These are phyloP conservation scores for Fusarium torulosum DNA, from an alignment of 2,329 filamentous ascomycete genomes.

Conservation along the genomic window DNA sequence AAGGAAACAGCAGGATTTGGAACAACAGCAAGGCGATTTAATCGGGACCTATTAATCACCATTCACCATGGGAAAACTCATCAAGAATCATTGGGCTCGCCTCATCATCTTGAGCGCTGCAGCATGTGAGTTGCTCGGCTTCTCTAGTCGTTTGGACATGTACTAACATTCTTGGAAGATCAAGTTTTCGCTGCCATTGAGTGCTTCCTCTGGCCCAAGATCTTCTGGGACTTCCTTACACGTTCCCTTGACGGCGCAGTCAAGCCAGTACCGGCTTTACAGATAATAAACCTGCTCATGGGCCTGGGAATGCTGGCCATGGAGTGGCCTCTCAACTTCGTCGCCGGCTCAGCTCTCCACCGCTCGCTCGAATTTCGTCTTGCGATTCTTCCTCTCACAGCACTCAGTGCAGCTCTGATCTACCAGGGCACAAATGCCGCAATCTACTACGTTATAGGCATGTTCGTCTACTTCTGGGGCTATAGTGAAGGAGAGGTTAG, in stretches of 20 bases:
- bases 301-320: slow-evolving; percentile 83
- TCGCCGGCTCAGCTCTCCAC: slow-evolving; percentile 84
- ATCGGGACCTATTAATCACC: slow-evolving; percentile 22
- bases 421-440: slow-evolving; percentile 95
- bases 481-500: slow-evolving; percentile 96
- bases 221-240: slow-evolving; percentile 97
- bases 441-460: slow-evolving; percentile 89
- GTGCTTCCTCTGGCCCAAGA: slow-evolving; percentile 97
- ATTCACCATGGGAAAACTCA: slow-evolving; percentile 87
- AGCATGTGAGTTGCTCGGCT: slow-evolving; percentile 66
- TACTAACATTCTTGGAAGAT: slow-evolving; percentile 67
- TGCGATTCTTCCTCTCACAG: slow-evolving; percentile 82
- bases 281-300: slow-evolving; percentile 89
- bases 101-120: slow-evolving; percentile 91
- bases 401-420: slow-evolving; percentile 79
- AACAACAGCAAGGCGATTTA: slow-evolving; percentile 23
- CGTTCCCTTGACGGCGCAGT: slow-evolving; percentile 89
- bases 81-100: slow-evolving; percentile 99
- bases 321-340: slow-evolving; percentile 87
- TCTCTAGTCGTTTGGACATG: background rate
- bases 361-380: slow-evolving; percentile 89
- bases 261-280: slow-evolving; percentile 87
- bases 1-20: slow-evolving; percentile 14
- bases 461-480: slow-evolving; percentile 94
- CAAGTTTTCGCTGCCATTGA: slow-evolving; percentile 87